Percentiles rank a stretch among this genome's conserved stretches.
Evolutionary conservation across 2,329 filamentous ascomycete species (phyloP).

Genomic region (Exophiala lecanii-corni): DNA sequence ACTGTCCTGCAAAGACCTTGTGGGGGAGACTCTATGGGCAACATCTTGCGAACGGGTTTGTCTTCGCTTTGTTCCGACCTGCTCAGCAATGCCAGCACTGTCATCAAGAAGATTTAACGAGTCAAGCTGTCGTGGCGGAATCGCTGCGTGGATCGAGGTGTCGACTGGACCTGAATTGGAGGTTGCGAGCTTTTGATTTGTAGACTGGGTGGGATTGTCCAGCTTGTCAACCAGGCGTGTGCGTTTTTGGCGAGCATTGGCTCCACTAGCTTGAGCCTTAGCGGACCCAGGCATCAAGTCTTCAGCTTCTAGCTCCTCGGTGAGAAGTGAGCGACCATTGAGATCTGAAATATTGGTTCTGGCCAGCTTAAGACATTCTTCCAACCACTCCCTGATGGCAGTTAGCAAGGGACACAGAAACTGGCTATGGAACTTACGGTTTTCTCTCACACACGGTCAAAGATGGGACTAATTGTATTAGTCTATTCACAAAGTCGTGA

Average conservation of each 20-base stretch:
- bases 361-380: conserved; percentile 3
- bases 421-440: conserved; percentile 4
- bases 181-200: not conserved
- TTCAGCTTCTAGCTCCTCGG: not conserved
- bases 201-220: conserved; percentile 8
- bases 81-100: not conserved
- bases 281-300: not conserved
- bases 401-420: not conserved
- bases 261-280: not conserved
- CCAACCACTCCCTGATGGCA: conserved; percentile 13
- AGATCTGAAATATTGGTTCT: not conserved
- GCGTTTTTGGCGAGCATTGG: conserved; percentile 5
- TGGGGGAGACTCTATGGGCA: not conserved
- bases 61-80: not conserved
- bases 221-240: conserved; percentile 16
- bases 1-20: not conserved
- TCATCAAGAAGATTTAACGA: too few relatives aligned
- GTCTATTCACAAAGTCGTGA: conserved; percentile 9
- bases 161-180: not conserved
- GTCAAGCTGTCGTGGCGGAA: not conserved
- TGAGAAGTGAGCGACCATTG: not conserved
- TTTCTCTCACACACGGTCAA: not conserved
- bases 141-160: too few relatives aligned
- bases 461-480: not conserved
- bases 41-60: conserved; percentile 7